Base-by-base conservation (phyloP, 1,139 yeast species). In the Cylindricascospora bacillispora region DNA sequence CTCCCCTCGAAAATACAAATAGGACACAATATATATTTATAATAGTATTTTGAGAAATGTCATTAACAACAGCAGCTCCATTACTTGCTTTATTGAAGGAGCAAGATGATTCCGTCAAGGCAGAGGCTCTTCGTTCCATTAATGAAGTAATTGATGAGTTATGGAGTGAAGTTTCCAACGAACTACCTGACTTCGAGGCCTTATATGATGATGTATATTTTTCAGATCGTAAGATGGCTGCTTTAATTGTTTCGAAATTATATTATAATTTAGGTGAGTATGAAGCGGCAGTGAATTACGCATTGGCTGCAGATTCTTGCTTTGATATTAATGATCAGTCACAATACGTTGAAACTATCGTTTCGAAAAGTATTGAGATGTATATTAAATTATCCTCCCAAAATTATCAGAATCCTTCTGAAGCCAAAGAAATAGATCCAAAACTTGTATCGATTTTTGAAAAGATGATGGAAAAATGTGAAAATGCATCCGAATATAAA, bases 81-180 rank as follows among this genome's bases (percentile, higher is more conserved):
- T 80, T 79, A 47, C 68, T 89, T 59, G 94, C 97, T 27, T 70
- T 89, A 43, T 67, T 89, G 50, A 72, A 74, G 40, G 98, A 92
- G 60, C 67, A 74, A 11, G 95, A 89, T 54, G 60, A 69, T 30
- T 60, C 70, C 34, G 71, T 92, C 43, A 89, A 85, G 56, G 65
- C 78, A 21, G 81, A 83, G 54, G 98, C 98, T 12, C 67, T 89
- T 49, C 64, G 75, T 37, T 77, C 93, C 18, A 71, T 89, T 44
- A 81, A 85, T 52, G 70, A 64, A 22, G 70, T 80, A 34, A 95
- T 85, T 34, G 94, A 85, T 60, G 86, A 82, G 56, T 67, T 83
- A 41, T 89, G 99, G 99, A 86, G 97, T 3, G 98, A 89, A 62
- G 81, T 92, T 37, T 94, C 98, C 37, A 92, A 89, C 57, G 76